Conservation (phyloP, 139 green algal species). For the Chlamydomonas eustigma region DNA sequence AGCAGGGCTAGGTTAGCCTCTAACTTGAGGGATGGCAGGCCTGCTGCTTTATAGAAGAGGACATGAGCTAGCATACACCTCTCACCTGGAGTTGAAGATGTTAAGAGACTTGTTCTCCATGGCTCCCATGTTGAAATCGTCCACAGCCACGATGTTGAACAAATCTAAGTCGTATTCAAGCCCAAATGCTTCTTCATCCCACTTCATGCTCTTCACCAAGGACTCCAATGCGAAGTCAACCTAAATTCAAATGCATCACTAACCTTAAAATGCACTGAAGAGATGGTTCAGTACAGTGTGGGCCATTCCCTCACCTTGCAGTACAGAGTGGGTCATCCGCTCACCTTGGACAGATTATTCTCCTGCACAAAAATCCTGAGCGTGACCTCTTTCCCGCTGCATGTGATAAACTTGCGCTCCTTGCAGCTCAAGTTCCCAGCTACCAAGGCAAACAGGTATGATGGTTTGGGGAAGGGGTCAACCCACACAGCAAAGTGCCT, state of each 20-base stretch:
- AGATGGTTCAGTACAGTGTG: background rate
- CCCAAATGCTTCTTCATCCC: conserved; percentile 73
- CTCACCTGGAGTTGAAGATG: conserved; percentile 17
- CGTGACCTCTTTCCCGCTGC: conserved; percentile 65
- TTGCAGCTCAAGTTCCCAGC: conserved; percentile 74
- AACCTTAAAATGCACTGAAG: conserved; percentile 63
- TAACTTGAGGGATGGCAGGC: too few relatives aligned
- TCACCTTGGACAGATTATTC: conserved; percentile 60
- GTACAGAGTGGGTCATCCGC: background rate
- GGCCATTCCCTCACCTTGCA: too few relatives aligned
- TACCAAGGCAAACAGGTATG: conserved; percentile 98
- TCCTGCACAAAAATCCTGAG: conserved; percentile 86
- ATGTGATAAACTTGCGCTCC: conserved; percentile 83
- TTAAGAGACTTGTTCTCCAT: conserved; percentile 86
- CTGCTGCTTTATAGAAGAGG: background rate
- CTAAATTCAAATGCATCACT: conserved; percentile 12
- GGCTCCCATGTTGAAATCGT: conserved; percentile 98
- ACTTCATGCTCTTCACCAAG: conserved; percentile 91
- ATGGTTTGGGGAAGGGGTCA: conserved; percentile 95
- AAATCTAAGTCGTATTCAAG: conserved; percentile 96
- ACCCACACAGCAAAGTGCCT: conserved; percentile 75
- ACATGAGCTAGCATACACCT: background rate
- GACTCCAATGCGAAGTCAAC: conserved; percentile 84
- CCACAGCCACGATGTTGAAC: conserved; percentile 91
- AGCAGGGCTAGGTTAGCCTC: too few relatives aligned